These are phyloP conservation scores for Ophiostoma himal-ulmi DNA, from an alignment of 2,329 filamentous ascomycete genomes.

Conservation along the genomic window DNA sequence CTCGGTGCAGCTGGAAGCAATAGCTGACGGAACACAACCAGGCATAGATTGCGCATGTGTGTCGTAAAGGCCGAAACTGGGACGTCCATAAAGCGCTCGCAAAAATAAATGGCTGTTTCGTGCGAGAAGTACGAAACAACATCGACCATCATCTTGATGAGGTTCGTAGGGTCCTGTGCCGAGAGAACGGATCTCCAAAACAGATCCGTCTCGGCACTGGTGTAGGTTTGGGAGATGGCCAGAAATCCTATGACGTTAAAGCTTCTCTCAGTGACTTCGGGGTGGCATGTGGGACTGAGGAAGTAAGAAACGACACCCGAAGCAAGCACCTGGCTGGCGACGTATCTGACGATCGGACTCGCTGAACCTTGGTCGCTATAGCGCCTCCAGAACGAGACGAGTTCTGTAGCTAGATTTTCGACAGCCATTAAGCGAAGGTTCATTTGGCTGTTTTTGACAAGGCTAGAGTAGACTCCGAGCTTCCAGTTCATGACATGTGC, in stretches of 20 bases:
- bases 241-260: constrained; percentile 83
- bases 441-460: constrained; percentile 83
- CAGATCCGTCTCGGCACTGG: constrained; percentile 63
- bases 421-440: constrained; percentile 78
- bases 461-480: constrained; percentile 60
- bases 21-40: constrained; percentile 48
- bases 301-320: constrained; percentile 79
- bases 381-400: constrained; percentile 61
- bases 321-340: constrained; percentile 62
- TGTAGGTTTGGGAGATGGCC: constrained; percentile 70
- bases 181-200: constrained; percentile 79
- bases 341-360: constrained; percentile 55
- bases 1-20: constrained; percentile 8
- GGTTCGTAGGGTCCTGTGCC: constrained; percentile 77
- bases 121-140: constrained; percentile 47
- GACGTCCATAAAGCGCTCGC: constrained; percentile 61
- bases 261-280: constrained; percentile 76
- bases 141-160: constrained; percentile 57
- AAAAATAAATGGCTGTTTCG: constrained; percentile 56
- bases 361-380: constrained; percentile 44
- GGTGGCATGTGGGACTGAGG: constrained; percentile 83
- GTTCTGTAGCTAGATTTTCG: constrained; percentile 62
- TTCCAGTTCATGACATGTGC: constrained; percentile 61
- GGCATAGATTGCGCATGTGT: constrained; percentile 57
- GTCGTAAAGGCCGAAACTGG: constrained; percentile 58